Base-by-base conservation (phyloP, 2,329 filamentous ascomycete genomes). In the Fusarium secorum region DNA sequence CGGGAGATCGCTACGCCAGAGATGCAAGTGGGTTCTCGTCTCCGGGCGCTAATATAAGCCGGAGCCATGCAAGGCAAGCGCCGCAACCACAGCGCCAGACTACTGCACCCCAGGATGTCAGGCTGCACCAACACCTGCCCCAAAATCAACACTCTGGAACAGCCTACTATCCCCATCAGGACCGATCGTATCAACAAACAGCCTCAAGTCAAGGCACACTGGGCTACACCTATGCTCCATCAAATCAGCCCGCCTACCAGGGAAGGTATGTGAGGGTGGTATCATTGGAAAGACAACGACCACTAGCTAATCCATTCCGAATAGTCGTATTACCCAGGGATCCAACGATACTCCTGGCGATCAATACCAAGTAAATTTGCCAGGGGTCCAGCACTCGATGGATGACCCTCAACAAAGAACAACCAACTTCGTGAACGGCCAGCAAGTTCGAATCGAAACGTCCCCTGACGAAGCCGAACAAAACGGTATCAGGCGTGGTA, bases 261-360 rank as follows among this genome's bases (percentile, higher is more conserved):
- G 69, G 69, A 15, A 71, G 68, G 69, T 71, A 56, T 35, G 65
- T 36, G 20, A 14, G 20, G 33, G 15, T 24, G 9, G 4, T 15
- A 24, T 36, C 7, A 17, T 26, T 18, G 28, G 5, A 48, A 14
- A 49, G 6, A 30, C 20, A 18, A 17, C 39, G 5, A 4, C 17
- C 26, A 11, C 44, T 36, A 30, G 45, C 60, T 72, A 24, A 71
- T 41, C 24, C 54, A 20, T 33, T 58, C 20, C 7, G 41, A 55
- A 32, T 35, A 49, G 38, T 17, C n/a, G 20, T 18, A 51, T 36
- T 22, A 20, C 35, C 28, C 60, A 56, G 22, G 39, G 51, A 15
- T 45, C 49, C 11, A 49, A 61, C 13, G 20, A 39, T 24, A 17
- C 13, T 38, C 13, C 13, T 39, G 41, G 55, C 5, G 4, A 22